phyloP scores from a whole-genome alignment of 2,329 filamentous ascomycete species.

The Hymenoscyphus linearis region DNA sequence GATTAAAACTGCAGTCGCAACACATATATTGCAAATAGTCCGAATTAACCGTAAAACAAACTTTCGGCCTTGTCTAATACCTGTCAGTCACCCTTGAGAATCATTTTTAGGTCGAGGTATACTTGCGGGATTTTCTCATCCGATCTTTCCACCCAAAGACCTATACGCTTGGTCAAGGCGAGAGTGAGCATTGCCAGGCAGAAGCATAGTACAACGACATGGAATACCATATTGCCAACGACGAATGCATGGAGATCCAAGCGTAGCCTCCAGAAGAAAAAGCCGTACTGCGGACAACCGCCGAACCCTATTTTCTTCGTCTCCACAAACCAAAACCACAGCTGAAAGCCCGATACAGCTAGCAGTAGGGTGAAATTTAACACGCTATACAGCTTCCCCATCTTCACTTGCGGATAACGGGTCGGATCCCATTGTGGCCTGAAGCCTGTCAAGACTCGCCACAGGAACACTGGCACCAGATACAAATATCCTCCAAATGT shows the following conservation, averaged over 20 bases:
- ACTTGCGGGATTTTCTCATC: background rate
- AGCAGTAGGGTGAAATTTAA: slow-evolving; percentile 14
- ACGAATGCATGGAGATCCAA: slow-evolving; percentile 10
- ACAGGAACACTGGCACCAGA: slow-evolving; percentile 13
- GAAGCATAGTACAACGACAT: slow-evolving; percentile 9
- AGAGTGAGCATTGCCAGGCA: slow-evolving; percentile 7
- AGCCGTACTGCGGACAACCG: slow-evolving; percentile 11
- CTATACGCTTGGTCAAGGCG: background rate
- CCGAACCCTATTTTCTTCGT: background rate
- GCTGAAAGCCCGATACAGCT: slow-evolving; percentile 12
- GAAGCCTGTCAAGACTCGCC: slow-evolving; percentile 10
- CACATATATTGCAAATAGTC: slow-evolving; percentile 8
- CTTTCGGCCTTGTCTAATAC: background rate
- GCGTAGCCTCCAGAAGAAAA: slow-evolving; percentile 14
- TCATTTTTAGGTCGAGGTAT: background rate
- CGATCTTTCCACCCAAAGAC: background rate
- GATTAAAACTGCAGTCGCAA: slow-evolving; percentile 8
- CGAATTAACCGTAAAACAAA: slow-evolving; percentile 6
- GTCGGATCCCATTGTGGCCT: slow-evolving; percentile 12
- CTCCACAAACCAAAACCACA: slow-evolving; percentile 16
- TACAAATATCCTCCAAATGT: slow-evolving; percentile 14
- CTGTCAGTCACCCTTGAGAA: background rate
- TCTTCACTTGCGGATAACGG: slow-evolving; percentile 11
- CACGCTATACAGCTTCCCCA: slow-evolving; percentile 6
- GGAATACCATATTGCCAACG: slow-evolving; percentile 11